Base-by-base conservation (phyloP, 371 early-diverging fungal species). In the Mortierella sp. region DNA sequence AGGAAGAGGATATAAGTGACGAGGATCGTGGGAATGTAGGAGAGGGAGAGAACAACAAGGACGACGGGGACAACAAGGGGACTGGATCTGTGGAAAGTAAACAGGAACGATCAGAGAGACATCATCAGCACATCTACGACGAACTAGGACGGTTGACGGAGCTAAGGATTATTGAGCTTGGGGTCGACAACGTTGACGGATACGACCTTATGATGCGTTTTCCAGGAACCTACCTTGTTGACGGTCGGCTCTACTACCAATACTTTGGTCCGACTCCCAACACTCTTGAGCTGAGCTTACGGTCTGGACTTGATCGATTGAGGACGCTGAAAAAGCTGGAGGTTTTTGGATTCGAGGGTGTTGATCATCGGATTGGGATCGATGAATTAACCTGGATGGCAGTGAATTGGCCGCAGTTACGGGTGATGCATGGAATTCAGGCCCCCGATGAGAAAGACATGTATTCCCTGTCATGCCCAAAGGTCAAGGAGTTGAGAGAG, bases 341-440 rank as follows among this genome's bases (percentile, higher is more conserved):
- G 24, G n/a, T 57, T 9, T 38, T 52, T 31, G 74, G 57, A 19
- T 31, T 74, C 13, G 42, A 42, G 16, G 34, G 38, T 3, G n/a
- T 42, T 24, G 54, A 74, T 38, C 54, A 52, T 14, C 38, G 34
- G 44, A 52, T 74, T 9, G 42, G 55, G 1, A 31, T 0, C 3
- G 26, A 11, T 3, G 74, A 54, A 31, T 11, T 74, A 11, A 31
- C 19, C 6, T 74, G 74, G 74, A 74, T 74, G 74, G n/a, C 26
- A 8, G 74, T n/a, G 24, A 9, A 38, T 44, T 74, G 74, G 74
- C 55, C 57, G 13, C 14, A 42, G 38, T 10, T 74, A 19, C 38
- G 26, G 55, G 14, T 28, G 44, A 55, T 74, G 72, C 72, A 28
- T 26, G 72, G 72, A 14, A 6, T 72, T 8, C 48, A 45, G 31